Base-by-base conservation (phyloP, 495 filamentous ascomycete genomes). In the Aspergillus olivimuriae region DNA sequence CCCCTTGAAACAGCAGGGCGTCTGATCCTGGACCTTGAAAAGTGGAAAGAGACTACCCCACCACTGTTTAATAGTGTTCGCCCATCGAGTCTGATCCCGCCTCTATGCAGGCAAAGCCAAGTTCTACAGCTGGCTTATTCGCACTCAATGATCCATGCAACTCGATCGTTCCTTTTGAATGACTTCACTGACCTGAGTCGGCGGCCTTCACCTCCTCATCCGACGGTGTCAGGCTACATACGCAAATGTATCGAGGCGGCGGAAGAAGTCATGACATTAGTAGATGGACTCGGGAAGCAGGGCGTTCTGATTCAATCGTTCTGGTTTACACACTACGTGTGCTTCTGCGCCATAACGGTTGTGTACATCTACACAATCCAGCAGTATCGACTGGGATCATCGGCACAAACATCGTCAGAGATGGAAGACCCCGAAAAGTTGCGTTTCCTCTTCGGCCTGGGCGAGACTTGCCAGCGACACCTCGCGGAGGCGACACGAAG, bases 351-450 rank as follows among this genome's bases (percentile, higher is more conserved):
- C n/a, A 69, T 75, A 18, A 58, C 75, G 7, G 70, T 76, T 21
- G 62, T 74, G 6, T 76, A 77, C 31, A 75, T 79, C 17, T 70
- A 74, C 44, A 68, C 70, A 0, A 79, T 79, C 38, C 74, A 79
- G 39, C 68, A 73, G 23, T 60, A 65, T 40, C 65, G 56, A 14
- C 48, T 60, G n/a, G 58, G 61, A 7, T 54, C 49, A 4, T 51
- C 44, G 4, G 47, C 56, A 2, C 53, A 44, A 7, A 44, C 61
- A 1, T 57, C 60, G 0, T 57, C 60, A 0, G 51, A 41, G 3
- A 46, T 50, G 4, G 50, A 57, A 12, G 57, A 61, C 4, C 30
- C 26, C 9, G 44, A 44, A 23, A 56, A 57, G 10, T 44, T 63
- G n/a, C 49, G 56, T 4, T 55, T 53, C 11, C 50, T 72, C 1